Base-by-base conservation (phyloP, 768 basidiomycete genomes). In the Sistotremastrum niveocremeum region DNA sequence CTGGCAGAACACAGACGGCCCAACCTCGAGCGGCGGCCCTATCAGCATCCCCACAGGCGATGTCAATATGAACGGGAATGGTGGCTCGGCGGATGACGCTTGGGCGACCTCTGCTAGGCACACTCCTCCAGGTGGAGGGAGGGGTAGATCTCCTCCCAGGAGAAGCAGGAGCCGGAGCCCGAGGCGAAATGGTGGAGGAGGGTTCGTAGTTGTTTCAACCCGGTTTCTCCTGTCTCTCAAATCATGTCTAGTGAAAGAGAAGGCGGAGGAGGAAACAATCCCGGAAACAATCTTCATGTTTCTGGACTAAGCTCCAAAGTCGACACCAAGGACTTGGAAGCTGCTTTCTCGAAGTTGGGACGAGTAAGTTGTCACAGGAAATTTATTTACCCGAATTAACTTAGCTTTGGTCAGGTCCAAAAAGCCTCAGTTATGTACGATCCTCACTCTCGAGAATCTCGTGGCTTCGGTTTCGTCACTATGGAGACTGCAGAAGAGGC, bases 401-500 rank as follows among this genome's bases (percentile, higher is more conserved):
- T 7, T 29, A 7, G 28, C 36, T 37, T 1, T 11, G 20, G 44
- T 37, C 48, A 91, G 88, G 73, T 79, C 48, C 60, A 70, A 53
- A 78, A 78, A 56, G 72, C 70, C 40, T 66, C 73, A 49, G 69
- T 80, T 61, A 80, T 80, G 77, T 70, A 70, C 57, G 77, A 80
- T 61, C 77, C 77, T 28, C 77, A 78, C 60, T 67, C 74, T 50
- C 69, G 74, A 60, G 71, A 74, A 74, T 88, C 81, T 41, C 78
- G 81, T 52, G 81, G 81, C 40, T 84, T 84, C 54, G 93, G 89
- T 10, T 98, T 97, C 63, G 91, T 95, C 50, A 84, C 79, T 42
- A 83, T 87, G 81, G 81, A 79, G 61, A 74, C 76, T 29, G 60
- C 52, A 6, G 93, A 94, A 56, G 94, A 95, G 56, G 95, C 94